A percentile compares a stretch with the other conserved stretches of the same genome.
These are phyloP conservation scores for Ceratobasidium sp. DNA, from an alignment of 1,284 basidiomycete genomes.

Conservation along the genomic window DNA sequence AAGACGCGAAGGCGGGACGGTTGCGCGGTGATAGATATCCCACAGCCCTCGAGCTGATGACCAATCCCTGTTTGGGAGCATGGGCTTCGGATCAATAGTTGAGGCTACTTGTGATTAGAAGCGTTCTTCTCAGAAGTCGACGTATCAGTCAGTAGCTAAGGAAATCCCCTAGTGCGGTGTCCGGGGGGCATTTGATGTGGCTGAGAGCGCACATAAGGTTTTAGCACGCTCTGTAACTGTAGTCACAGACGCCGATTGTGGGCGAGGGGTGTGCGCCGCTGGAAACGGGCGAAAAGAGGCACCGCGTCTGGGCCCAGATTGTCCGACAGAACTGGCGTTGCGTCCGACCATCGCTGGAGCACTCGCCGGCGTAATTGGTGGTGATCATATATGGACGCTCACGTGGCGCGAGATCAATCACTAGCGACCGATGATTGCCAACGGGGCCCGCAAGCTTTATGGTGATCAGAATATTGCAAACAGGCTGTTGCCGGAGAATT, in stretches of 20 bases:
- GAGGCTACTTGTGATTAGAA: constrained; percentile 30
- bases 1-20: neutral
- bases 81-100: constrained; percentile 17
- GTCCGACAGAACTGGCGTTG: neutral
- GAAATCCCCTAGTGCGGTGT: constrained; percentile 8
- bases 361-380: neutral
- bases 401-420: constrained; percentile 15
- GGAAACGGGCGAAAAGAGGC: neutral
- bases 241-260: constrained; percentile 8
- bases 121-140: constrained; percentile 22
- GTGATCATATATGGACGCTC: neutral
- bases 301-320: neutral
- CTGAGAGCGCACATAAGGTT: constrained; percentile 29
- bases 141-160: constrained; percentile 31
- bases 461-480: constrained; percentile 23
- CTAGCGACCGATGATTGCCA: neutral
- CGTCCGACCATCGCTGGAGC: neutral
- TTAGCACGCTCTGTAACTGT: constrained; percentile 11
- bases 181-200: constrained; percentile 35
- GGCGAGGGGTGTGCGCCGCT: neutral
- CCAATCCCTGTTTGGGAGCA: neutral
- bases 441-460: neutral
- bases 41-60: neutral
- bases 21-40: constrained; percentile 1
- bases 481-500: constrained; percentile 32